Evolutionary conservation across 805 yeast species (phyloP), one percentile per base, ranked within the genome.

Genomic region (Wickerhamomyces kurtzmanii): DNA sequence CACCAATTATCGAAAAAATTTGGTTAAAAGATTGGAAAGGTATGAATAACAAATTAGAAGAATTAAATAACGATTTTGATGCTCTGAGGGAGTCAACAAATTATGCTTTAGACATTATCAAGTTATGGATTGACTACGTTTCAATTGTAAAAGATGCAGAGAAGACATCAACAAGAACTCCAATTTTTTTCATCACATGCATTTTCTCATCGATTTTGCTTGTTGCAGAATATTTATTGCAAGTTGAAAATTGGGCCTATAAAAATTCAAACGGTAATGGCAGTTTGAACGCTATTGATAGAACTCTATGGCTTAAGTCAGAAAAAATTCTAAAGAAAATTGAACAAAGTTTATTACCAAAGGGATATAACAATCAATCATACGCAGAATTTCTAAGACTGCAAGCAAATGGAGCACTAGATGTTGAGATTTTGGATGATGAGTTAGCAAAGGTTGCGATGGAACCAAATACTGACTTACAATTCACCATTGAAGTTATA

Each of bases 61-160:
- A 50, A 18, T 47, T 76, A 23, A 55, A 62, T 27, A 52, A 55
- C 24, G 77, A 79, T 43, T 65, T 71, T 28, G 84, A 77, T 36
- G 75, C 77, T 5, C 55, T 78, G 27, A 64, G 77, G 28, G 86
- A 78, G 43, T 69, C 81, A 8, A 62, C 76, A 3, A 62, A 61
- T 23, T 66, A 71, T 39, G 68, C 77, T 2, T 44, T 75, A 24
- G 75, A 67, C 34, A 68, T 79, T 17, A 57, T 81, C 30, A 68
- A 74, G 33, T 54, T 79, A 22, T 81, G 91, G 93, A 71, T 72
- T 26, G 79, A 74, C 36, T 72, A 77, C 27, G 74, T 77, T n/a
- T 67, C 78, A 3, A 69, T 74, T 27, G 68, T 67, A 17, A 68
- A 69, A 29, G 79, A 77, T 46, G 75, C 80, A 1, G 76, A 71